A percentile compares a stretch with the other conserved stretches of the same genome.
These are phyloP conservation scores for Apiospora hydei DNA, from an alignment of 2,329 filamentous ascomycete genomes.

Conservation along the genomic window DNA sequence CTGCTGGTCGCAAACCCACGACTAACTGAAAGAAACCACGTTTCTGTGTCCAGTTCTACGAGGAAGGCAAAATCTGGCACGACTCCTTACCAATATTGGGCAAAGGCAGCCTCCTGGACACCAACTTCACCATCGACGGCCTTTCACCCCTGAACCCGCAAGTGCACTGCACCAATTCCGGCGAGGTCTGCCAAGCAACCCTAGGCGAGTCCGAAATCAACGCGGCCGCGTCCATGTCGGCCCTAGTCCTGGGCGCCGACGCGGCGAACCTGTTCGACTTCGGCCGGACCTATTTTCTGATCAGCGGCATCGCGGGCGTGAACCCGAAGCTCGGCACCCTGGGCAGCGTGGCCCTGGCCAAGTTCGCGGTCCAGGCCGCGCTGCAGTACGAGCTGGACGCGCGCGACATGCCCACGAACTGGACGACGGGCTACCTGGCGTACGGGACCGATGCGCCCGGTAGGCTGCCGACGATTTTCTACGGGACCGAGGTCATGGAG, in stretches of 20 bases:
- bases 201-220: slow-evolving; percentile 79
- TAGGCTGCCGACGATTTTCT: slow-evolving; percentile 64
- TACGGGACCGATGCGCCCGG: slow-evolving; percentile 63
- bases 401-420: slow-evolving; percentile 71
- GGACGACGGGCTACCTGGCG: slow-evolving; percentile 72
- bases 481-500: slow-evolving; percentile 76
- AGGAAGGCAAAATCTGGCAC: slow-evolving; percentile 70
- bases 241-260: slow-evolving; percentile 57
- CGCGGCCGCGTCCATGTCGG: slow-evolving; percentile 70
- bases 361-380: slow-evolving; percentile 76
- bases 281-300: slow-evolving; percentile 71
- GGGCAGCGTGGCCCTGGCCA: slow-evolving; percentile 70
- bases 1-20: too few species aligned
- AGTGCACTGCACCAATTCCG: slow-evolving; percentile 67
- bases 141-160: slow-evolving; percentile 71
- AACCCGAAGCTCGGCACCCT: slow-evolving; percentile 73
- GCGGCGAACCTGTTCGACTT: slow-evolving; percentile 68
- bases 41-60: slow-evolving; percentile 57
- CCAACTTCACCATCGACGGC: slow-evolving; percentile 66
- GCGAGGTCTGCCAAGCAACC: slow-evolving; percentile 71
- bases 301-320: slow-evolving; percentile 77
- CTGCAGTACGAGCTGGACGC: slow-evolving; percentile 79
- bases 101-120: slow-evolving; percentile 62
- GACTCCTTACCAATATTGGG: slow-evolving; percentile 52
- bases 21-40: neutral